Evolutionary conservation across 169 alveolate genomes (phyloP).

Genomic region (Plasmodium gonderi): DNA sequence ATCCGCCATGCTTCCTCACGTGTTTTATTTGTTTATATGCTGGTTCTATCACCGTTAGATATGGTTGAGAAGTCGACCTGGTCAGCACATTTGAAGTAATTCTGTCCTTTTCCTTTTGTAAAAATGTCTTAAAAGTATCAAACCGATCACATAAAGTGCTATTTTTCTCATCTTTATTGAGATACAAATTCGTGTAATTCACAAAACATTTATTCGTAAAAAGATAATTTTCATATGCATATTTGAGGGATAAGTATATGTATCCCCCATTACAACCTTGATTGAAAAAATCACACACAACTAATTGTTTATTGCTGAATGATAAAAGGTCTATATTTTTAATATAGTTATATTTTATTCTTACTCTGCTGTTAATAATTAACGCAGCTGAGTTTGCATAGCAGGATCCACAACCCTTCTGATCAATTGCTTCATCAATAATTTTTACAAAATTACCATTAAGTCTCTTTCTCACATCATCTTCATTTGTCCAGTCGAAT

Average conservation of each 20-base stretch:
- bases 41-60: too few species aligned
- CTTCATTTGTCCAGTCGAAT: conserved; percentile 67
- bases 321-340: conserved; percentile 40
- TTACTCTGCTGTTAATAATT: conserved; percentile 60
- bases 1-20: neutral
- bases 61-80: too few species aligned
- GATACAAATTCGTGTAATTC: neutral
- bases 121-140: conserved; percentile 33
- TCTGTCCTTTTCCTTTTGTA: neutral
- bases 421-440: conserved; percentile 61
- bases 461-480: conserved; percentile 46
- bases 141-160: conserved; percentile 48
- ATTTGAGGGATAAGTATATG: conserved; percentile 54
- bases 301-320: conserved; percentile 44
- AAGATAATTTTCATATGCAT: conserved; percentile 67
- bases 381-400: conserved; percentile 65
- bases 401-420: conserved; percentile 65
- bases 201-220: conserved; percentile 55
- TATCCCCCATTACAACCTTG: conserved; percentile 74
- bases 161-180: conserved; percentile 6
- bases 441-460: conserved; percentile 24
- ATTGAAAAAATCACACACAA: conserved; percentile 45
- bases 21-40: neutral
- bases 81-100: neutral
- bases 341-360: conserved; percentile 59